Conservation (phyloP, 805 yeast genomes). For the Yamadazyma sp. region DNA sequence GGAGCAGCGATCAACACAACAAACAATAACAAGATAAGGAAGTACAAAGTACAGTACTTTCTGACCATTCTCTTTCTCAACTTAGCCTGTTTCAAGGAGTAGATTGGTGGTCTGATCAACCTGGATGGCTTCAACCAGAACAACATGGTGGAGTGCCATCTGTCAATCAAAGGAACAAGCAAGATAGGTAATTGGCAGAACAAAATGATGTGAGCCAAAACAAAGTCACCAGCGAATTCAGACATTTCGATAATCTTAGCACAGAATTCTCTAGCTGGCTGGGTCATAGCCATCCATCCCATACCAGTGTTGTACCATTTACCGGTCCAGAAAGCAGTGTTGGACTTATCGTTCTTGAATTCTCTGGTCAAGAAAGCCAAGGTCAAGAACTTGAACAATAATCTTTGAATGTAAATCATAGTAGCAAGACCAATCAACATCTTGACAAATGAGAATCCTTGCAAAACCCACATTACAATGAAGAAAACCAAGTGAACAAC, state of each 20-base stretch:
- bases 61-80: slow-evolving; percentile 96
- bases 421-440: slow-evolving; percentile 85
- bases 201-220: slow-evolving; percentile 85
- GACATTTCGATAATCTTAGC: slow-evolving; percentile 94
- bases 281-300: slow-evolving; percentile 93
- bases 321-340: slow-evolving; percentile 99
- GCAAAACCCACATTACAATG: slow-evolving; percentile 95
- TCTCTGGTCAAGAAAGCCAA: slow-evolving; percentile 84
- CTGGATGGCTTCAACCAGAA: slow-evolving; percentile 98
- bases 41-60: slow-evolving; percentile 84
- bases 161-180: slow-evolving; percentile 83
- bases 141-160: slow-evolving; percentile 97
- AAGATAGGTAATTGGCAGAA: slow-evolving; percentile 88
- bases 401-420: slow-evolving; percentile 83
- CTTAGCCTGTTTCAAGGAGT: slow-evolving; percentile 93
- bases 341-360: slow-evolving; percentile 91
- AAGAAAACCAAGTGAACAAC: slow-evolving; percentile 82
- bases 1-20: slow-evolving; percentile 85
- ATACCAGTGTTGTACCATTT: slow-evolving; percentile 96
- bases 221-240: slow-evolving; percentile 94
- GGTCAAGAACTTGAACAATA: slow-evolving; percentile 81
- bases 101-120: slow-evolving; percentile 97
- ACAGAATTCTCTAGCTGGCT: slow-evolving; percentile 91
- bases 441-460: slow-evolving; percentile 86
- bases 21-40: slow-evolving; percentile 65